Evolutionary conservation across 2,329 filamentous ascomycete species (phyloP).

Genomic region (Clarireedia homoeocarpa): DNA sequence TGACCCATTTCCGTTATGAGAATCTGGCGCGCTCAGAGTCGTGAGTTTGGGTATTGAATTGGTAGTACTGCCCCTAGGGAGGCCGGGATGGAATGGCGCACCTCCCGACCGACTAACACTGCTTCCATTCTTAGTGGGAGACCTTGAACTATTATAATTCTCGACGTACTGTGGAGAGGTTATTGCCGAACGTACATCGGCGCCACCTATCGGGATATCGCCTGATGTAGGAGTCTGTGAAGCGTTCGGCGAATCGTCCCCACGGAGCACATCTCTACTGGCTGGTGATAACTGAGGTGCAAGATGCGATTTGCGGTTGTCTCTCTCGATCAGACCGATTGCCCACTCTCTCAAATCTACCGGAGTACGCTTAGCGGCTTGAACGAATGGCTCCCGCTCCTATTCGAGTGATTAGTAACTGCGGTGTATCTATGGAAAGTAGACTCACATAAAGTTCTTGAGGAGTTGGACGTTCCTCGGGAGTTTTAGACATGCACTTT

Average conservation of each 20-base stretch:
- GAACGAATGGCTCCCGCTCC: slow-evolving; percentile 90
- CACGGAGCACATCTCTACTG: slow-evolving; percentile 65
- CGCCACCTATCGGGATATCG: slow-evolving; percentile 60
- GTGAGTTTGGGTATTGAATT: slow-evolving; percentile 45
- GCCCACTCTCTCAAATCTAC: slow-evolving; percentile 94
- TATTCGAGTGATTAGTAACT: slow-evolving; percentile 31
- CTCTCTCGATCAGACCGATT: slow-evolving; percentile 83
- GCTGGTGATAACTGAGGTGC: slow-evolving; percentile 72
- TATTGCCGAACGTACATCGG: slow-evolving; percentile 36
- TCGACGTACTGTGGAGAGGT: slow-evolving; percentile 36
- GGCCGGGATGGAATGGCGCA: slow-evolving; percentile 33
- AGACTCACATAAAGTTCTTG: slow-evolving; percentile 81
- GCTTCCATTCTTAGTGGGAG: slow-evolving; percentile 33
- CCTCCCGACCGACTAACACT: slow-evolving; percentile 38
- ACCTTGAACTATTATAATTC: slow-evolving; percentile 30
- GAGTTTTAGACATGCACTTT: slow-evolving; percentile 86
- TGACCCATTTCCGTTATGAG: slow-evolving; percentile 27
- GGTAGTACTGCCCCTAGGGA: slow-evolving; percentile 45
- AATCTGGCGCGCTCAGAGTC: slow-evolving; percentile 32
- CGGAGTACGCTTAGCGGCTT: slow-evolving; percentile 92
- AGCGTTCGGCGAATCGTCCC: slow-evolving; percentile 31
- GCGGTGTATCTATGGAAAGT: slow-evolving; percentile 9
- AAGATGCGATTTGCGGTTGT: slow-evolving; percentile 92
- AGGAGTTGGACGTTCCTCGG: slow-evolving; percentile 77
- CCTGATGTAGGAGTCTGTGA: slow-evolving; percentile 59